These are phyloP conservation scores for Rhizophora mangle DNA, from an alignment of 345 rosid species.

Conservation along the genomic window DNA sequence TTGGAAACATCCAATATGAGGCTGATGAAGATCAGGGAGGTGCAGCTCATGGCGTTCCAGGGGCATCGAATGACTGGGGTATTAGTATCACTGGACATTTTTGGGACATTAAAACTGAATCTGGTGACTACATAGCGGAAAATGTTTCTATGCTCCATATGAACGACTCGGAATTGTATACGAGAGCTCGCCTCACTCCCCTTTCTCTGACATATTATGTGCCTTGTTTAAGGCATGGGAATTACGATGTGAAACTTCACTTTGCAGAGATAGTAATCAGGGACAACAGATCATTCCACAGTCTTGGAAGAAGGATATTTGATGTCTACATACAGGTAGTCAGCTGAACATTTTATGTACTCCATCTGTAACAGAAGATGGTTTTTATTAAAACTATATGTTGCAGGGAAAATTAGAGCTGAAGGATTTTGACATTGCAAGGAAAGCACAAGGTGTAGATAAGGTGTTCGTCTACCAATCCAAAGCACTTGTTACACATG, in stretches of 20 bases:
- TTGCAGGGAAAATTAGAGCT: conserved; percentile 5
- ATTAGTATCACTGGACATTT: conserved; percentile 12
- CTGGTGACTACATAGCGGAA: conserved; percentile 7
- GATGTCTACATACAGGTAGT: conserved; percentile 21
- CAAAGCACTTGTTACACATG: not conserved
- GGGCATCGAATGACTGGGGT: not conserved
- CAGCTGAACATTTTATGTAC: not conserved
- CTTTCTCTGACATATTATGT: conserved; percentile 10
- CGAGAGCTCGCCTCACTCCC: conserved; percentile 10
- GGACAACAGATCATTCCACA: not conserved
- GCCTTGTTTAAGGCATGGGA: conserved; percentile 11
- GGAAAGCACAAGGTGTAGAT: conserved; percentile 6
- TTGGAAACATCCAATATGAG: conserved; percentile 12
- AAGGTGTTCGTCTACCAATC: not conserved
- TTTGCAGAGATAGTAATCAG: conserved; percentile 10
- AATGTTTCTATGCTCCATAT: conserved; percentile 10
- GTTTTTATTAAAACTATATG: not conserved
- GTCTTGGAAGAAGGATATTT: conserved; percentile 11
- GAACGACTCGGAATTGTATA: conserved; percentile 3
- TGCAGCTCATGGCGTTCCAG: conserved; percentile 7
- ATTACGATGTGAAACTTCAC: conserved; percentile 8
- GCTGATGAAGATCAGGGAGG: conserved; percentile 1
- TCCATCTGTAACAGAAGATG: not conserved
- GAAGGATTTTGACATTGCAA: conserved; percentile 13
- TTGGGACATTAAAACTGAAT: conserved; percentile 10